These are phyloP conservation scores for Rehmannia glutinosa DNA, from an alignment of 257 asterid species.

Conservation along the genomic window DNA sequence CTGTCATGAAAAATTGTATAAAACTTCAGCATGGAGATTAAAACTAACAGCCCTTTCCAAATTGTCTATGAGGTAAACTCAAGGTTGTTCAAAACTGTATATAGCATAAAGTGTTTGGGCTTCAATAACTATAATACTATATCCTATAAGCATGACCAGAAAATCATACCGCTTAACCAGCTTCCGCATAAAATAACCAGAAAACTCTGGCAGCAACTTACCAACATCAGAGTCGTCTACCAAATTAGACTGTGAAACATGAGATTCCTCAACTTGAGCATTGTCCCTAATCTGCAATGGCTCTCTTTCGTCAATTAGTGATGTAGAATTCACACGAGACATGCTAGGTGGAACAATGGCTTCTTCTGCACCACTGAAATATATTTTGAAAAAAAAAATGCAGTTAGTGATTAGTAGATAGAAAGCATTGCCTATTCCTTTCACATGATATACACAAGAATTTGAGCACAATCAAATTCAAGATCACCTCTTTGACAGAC, in stretches of 20 bases:
- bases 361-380: constrained; percentile 49
- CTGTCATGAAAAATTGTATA: constrained; percentile 34
- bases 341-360: constrained; percentile 22
- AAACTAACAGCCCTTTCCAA: constrained; percentile 16
- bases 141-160: constrained; percentile 9
- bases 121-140: neutral
- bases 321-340: constrained; percentile 28
- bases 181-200: neutral
- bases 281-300: constrained; percentile 25
- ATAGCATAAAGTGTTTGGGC: neutral
- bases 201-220: constrained; percentile 24
- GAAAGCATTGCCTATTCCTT: neutral
- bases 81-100: constrained; percentile 2
- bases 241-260: constrained; percentile 31
- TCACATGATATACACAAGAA: constrained; percentile 7
- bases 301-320: constrained; percentile 34
- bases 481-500: constrained; percentile 51
- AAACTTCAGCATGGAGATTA: constrained; percentile 21
- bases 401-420: constrained; percentile 16
- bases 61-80: neutral
- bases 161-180: neutral
- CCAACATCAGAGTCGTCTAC: constrained; percentile 29
- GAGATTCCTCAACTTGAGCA: constrained; percentile 31
- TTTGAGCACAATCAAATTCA: constrained; percentile 8
- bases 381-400: neutral